A percentile compares a stretch with the other conserved stretches of the same genome.
phyloP scores from a whole-genome alignment of 352 stramenopile genomes.

The Phytophthora syringae region DNA sequence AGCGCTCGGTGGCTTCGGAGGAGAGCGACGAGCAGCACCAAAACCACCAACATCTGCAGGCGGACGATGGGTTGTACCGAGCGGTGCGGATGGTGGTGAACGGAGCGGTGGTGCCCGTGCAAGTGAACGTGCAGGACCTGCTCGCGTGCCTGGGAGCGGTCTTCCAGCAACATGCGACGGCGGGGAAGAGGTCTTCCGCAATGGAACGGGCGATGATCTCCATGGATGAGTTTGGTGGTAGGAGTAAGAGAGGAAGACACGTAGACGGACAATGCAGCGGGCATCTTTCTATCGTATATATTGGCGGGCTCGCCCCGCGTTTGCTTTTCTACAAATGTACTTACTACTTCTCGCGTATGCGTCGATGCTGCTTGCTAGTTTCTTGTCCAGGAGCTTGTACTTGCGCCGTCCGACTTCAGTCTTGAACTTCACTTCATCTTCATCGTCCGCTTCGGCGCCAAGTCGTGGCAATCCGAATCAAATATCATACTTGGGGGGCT shows the following conservation, averaged over 20 bases:
- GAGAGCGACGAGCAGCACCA: constrained; percentile 22
- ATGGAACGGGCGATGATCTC: constrained; percentile 10
- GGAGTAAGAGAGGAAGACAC: not conserved
- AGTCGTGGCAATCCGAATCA: no score
- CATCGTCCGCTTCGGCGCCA: constrained; percentile 32
- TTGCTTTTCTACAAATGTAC: constrained; percentile 60
- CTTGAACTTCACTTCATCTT: constrained; percentile 46
- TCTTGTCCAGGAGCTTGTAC: constrained; percentile 21
- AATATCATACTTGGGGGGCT: constrained; percentile 38
- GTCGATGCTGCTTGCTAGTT: constrained; percentile 33
- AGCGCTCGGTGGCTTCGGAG: constrained; percentile 21
- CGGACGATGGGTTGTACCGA: constrained; percentile 50
- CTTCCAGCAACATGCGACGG: constrained; percentile 25
- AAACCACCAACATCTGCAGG: constrained; percentile 13
- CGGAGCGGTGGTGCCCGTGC: constrained; percentile 64
- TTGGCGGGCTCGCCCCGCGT: constrained; percentile 30
- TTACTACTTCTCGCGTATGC: constrained; percentile 43
- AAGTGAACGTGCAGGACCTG: constrained; percentile 77
- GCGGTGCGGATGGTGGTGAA: constrained; percentile 80
- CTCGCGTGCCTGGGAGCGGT: constrained; percentile 44
- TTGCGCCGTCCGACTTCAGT: constrained; percentile 35
- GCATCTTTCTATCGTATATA: constrained; percentile 55
- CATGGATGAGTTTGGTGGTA: not conserved
- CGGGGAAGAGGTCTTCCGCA: constrained; percentile 10
- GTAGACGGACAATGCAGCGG: constrained; percentile 25